Evolutionary conservation across 371 early-diverging fungal genomes (phyloP), one percentile per base, ranked within the genome.

Genomic region (Mucor circinelloides): DNA sequence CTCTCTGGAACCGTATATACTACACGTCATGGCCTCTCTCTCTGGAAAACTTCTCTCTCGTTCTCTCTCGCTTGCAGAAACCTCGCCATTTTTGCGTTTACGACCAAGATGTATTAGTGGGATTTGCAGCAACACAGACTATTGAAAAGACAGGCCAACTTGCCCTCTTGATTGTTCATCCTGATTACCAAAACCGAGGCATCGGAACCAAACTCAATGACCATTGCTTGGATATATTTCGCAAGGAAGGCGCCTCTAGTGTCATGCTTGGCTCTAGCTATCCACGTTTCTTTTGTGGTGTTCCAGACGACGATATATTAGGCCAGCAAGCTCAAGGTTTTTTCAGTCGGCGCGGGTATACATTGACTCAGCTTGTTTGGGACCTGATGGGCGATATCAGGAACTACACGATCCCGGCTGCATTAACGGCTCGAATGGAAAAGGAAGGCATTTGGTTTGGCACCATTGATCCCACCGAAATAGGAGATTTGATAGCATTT

Each of bases 251-350:
- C 0, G 63, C 32, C 25, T 50, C 40, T 2, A 17, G 17, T 12
- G 55, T 73, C 8, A 66, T 63, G 34, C 61, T 84, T 2, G 84
- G 84, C 3, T 68, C 82, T 25, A 77, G 71, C 2, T 78, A 78
- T 64, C 84, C 84, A 19, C 80, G 84, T n/a, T 78, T 84, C 69
- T 84, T 81, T 55, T 75, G 73, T 58, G 84, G 84, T 34, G 60
- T 84, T 1, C 84, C 82, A 21, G 64, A 74, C 23, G 60, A 66
- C 15, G 67, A 74, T 21, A 48, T 63, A 56, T 38, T 71, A 46
- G 68, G 69, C 32, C 40, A 67, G 60, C 31, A 67, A n/a, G 64
- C 67, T 12, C 64, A 58, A 64, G 60, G 1, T 0, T 80, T 81
- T 57, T 84, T 84, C 32, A 42, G 65, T 25, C 69, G 64, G 38